Percentiles rank a stretch among this genome's conserved stretches.
Conservation (phyloP, 805 yeast species). For the Schwanniomyces occidentalis region DNA sequence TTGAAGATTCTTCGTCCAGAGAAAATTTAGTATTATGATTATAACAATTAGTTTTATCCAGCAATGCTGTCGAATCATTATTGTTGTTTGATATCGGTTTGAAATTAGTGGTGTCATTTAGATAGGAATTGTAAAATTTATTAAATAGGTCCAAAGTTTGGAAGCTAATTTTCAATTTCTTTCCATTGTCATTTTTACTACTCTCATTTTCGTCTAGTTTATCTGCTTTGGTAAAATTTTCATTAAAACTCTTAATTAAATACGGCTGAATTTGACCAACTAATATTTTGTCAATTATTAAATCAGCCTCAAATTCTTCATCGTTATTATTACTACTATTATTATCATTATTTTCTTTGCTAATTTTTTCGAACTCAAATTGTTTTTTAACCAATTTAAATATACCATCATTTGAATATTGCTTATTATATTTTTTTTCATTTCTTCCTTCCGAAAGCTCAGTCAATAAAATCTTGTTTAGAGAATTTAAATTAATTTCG, state of each 20-base stretch:
- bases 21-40: too few species aligned
- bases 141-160: conserved; percentile 11
- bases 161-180: neutral
- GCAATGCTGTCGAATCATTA: too few species aligned
- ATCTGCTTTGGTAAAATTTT: neutral
- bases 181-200: neutral
- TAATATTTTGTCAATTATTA: conserved; percentile 7
- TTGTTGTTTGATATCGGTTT: too few species aligned
- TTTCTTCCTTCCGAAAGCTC: conserved; percentile 12
- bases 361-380: neutral
- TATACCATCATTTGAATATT: conserved; percentile 10
- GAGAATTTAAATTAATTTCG: conserved; percentile 3
- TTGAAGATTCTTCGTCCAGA: too few species aligned
- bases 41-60: too few species aligned
- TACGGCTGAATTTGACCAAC: conserved; percentile 10
- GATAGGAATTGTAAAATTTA: conserved; percentile 12
- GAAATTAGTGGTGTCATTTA: conserved; percentile 11
- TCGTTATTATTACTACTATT: neutral
- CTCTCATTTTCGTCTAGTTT: neutral
- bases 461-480: conserved; percentile 6
- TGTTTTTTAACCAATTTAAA: conserved; percentile 2
- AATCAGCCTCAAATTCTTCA: conserved; percentile 2
- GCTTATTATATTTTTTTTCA: conserved; percentile 11
- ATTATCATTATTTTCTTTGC: neutral
- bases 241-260: conserved; percentile 3